Evolutionary conservation across 495 filamentous ascomycete species (phyloP), one percentile per base, ranked within the genome.

Genomic region (Tricharina praecox): DNA sequence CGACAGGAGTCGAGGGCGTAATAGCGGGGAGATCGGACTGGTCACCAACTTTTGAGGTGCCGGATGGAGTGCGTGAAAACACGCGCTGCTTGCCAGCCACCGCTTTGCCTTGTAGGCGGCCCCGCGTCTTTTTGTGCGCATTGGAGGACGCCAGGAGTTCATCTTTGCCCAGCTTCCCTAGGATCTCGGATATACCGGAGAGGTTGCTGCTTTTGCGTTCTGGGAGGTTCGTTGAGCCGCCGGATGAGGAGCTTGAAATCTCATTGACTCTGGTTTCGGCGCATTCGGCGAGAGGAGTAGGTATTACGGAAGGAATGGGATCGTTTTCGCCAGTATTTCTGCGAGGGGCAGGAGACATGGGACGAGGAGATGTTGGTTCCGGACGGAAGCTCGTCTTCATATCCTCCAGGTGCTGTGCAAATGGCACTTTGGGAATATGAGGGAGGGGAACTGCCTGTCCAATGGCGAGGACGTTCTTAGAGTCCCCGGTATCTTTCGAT

Each of bases 91-190:
- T 30, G 8, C 49, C 54, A 42, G 47, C 41, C 16, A 50, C 46
- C 15, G 57, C 57, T n/a, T 47, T 55, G 26, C 57, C 57, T 48
- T 56, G 57, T 16, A 60, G 53, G 26, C 52, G 55, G 19, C 57
- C 53, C 21, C 56, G 56, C 15, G 56, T 52, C 30, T 39, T 49
- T 30, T 35, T 50, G 35, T 50, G 52, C 32, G 48, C 53, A 30
- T 54, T 26, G 2, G 26, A n/a, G 2, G 43, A 9, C 9, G 20
- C 57, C 36, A 60, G 55, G 4, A 60, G 46, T 39, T 59, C 36
- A 8, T 43, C 46, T 43, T 55, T 60, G 15, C 53, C 53, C 11
- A 60, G 18, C 36, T 56, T 60, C 4, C 50, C 50, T 18, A 60
- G 42, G 16, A 60, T 55, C 25, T 60, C 23, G 26, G n/a, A 41